A percentile compares a stretch with the other conserved stretches of the same genome.
These are phyloP conservation scores for Psilocybe cyanescens DNA, from an alignment of 768 basidiomycete genomes.

Conservation along the genomic window DNA sequence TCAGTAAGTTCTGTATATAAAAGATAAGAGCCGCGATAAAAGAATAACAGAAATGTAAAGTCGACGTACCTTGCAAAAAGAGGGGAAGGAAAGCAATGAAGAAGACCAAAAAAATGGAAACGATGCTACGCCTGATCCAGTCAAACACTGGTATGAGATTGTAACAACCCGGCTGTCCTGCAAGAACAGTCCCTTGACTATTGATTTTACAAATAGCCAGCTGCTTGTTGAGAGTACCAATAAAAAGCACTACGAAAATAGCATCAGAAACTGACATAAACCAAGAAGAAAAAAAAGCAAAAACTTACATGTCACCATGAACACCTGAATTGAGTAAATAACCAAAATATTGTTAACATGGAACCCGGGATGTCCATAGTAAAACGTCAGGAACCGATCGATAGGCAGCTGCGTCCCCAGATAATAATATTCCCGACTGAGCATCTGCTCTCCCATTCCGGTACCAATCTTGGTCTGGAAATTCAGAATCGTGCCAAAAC, in stretches of 20 bases:
- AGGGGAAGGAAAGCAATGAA: slow-evolving; percentile 96
- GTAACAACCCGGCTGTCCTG: slow-evolving; percentile 92
- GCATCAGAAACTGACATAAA: slow-evolving; percentile 6
- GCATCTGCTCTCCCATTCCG: slow-evolving; percentile 99
- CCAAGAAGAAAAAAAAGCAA: slow-evolving; percentile 4
- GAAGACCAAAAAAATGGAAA: slow-evolving; percentile 99
- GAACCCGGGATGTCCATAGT: slow-evolving; percentile 99
- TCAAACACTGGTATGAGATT: slow-evolving; percentile 96
- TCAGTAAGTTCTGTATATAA: slow-evolving; percentile 81
- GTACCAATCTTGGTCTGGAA: slow-evolving; percentile 99
- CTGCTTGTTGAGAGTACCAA: slow-evolving; percentile 96
- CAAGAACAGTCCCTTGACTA: slow-evolving; percentile 75
- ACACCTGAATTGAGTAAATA: slow-evolving; percentile 96
- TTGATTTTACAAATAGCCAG: slow-evolving; percentile 88
- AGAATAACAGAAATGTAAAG: neutral
- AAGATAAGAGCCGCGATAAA: slow-evolving; percentile 3
- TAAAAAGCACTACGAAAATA: slow-evolving; percentile 71
- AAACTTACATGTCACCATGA: slow-evolving; percentile 90
- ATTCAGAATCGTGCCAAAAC: slow-evolving; percentile 98
- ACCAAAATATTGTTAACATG: slow-evolving; percentile 99
- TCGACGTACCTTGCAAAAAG: slow-evolving; percentile 85
- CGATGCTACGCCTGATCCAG: slow-evolving; percentile 96
- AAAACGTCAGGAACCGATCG: slow-evolving; percentile 99
- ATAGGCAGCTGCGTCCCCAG: slow-evolving; percentile 97
- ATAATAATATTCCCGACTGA: slow-evolving; percentile 99